Conservation (phyloP, 169 alveolate species). For the Perkinsus olseni region DNA sequence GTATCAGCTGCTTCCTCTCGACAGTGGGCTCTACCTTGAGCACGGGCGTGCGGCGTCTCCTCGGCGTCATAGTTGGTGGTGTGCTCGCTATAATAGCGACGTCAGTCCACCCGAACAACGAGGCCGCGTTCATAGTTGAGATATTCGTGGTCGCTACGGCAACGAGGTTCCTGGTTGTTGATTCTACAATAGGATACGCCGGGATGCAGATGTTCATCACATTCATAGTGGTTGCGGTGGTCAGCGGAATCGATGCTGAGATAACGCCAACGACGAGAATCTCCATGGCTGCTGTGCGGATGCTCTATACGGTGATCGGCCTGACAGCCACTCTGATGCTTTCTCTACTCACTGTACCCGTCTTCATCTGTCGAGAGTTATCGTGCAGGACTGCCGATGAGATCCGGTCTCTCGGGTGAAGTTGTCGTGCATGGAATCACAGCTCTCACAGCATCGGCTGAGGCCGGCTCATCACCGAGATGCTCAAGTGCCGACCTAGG, state of each 20-base stretch:
- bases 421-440: background rate
- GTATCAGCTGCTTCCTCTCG: background rate
- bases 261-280: background rate
- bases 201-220: background rate
- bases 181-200: background rate
- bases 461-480: background rate
- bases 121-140: background rate
- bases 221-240: background rate
- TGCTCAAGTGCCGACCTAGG: background rate
- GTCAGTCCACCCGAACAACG: background rate
- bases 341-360: background rate
- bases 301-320: background rate
- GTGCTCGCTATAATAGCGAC: background rate
- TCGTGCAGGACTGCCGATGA: background rate
- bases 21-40: background rate
- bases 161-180: background rate
- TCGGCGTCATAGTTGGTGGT: background rate
- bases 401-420: background rate
- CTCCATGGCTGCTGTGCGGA: background rate
- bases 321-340: background rate
- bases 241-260: background rate
- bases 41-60: background rate
- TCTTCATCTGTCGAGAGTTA: background rate
- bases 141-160: background rate
- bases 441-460: background rate